Conservation (phyloP, 179 eudicot species). For the Corrigiola litoralis region DNA sequence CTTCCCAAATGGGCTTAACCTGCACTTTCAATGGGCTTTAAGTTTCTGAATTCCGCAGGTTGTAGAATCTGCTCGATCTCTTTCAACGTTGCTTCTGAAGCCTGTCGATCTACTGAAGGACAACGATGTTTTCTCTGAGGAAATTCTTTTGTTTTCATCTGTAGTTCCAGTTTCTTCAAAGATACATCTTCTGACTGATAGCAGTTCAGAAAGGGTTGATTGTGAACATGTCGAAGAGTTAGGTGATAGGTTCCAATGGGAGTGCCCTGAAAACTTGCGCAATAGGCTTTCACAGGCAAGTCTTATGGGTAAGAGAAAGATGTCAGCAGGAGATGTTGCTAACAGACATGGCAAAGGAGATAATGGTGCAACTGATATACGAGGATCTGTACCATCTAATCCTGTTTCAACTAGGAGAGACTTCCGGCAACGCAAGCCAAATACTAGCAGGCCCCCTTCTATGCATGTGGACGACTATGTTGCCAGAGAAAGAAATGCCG, state of each 20-base stretch:
- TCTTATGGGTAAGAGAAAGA: slow-evolving; percentile 61
- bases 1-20: background rate
- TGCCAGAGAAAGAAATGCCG: slow-evolving; percentile 90
- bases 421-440: slow-evolving; percentile 92
- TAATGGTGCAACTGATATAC: slow-evolving; percentile 40
- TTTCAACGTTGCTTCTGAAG: slow-evolving; percentile 51
- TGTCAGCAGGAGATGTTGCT: slow-evolving; percentile 53
- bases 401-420: slow-evolving; percentile 80
- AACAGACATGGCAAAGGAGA: slow-evolving; percentile 81
- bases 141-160: slow-evolving; percentile 24
- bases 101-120: slow-evolving; percentile 33
- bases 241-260: slow-evolving; percentile 74
- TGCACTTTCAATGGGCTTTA: background rate
- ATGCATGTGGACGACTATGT: slow-evolving; percentile 99
- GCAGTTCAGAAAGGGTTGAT: slow-evolving; percentile 53
- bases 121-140: slow-evolving; percentile 34
- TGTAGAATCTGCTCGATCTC: slow-evolving; percentile 44
- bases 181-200: slow-evolving; percentile 52
- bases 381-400: slow-evolving; percentile 54
- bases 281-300: slow-evolving; percentile 66
- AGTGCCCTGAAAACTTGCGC: slow-evolving; percentile 87
- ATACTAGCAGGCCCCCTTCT: slow-evolving; percentile 95
- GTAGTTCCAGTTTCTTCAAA: slow-evolving; percentile 40
- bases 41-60: slow-evolving; percentile 39
- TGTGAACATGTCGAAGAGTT: slow-evolving; percentile 47